phyloP scores from a whole-genome alignment of 1,139 yeast species.

The Lodderomyces theae region DNA sequence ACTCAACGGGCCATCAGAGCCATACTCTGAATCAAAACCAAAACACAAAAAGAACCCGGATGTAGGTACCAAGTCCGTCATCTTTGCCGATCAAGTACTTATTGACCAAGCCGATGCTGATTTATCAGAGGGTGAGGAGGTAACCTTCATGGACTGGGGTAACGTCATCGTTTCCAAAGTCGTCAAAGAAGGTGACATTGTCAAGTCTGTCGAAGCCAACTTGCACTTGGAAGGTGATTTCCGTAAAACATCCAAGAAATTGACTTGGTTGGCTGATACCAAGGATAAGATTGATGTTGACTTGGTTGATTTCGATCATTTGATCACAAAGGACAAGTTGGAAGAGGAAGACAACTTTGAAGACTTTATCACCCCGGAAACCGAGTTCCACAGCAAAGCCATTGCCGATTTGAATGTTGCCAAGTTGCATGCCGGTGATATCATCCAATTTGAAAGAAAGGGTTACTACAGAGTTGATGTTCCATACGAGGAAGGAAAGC shows the following conservation, averaged over 20 bases:
- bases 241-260: constrained; percentile 92
- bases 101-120: constrained; percentile 91
- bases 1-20: constrained; percentile 65
- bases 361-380: constrained; percentile 84
- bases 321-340: constrained; percentile 91
- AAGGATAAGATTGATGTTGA: constrained; percentile 68
- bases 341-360: constrained; percentile 95
- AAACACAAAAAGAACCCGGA: constrained; percentile 95
- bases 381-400: constrained; percentile 81
- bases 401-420: constrained; percentile 79
- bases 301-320: constrained; percentile 89
- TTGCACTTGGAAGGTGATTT: constrained; percentile 94
- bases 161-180: constrained; percentile 79
- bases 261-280: constrained; percentile 93
- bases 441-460: constrained; percentile 95
- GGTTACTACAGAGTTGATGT: constrained; percentile 89
- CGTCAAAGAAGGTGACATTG: constrained; percentile 55
- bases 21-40: constrained; percentile 70
- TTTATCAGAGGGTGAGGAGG: constrained; percentile 72
- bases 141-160: constrained; percentile 99
- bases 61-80: constrained; percentile 80
- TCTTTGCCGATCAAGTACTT: constrained; percentile 60
- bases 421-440: constrained; percentile 76
- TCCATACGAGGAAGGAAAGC: constrained; percentile 53
- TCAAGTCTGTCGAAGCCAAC: constrained; percentile 68